A percentile compares a stretch with the other conserved stretches of the same genome.
phyloP scores from a whole-genome alignment of 2,329 filamentous ascomycete genomes.

The Graphiopsis chlorocephala region DNA sequence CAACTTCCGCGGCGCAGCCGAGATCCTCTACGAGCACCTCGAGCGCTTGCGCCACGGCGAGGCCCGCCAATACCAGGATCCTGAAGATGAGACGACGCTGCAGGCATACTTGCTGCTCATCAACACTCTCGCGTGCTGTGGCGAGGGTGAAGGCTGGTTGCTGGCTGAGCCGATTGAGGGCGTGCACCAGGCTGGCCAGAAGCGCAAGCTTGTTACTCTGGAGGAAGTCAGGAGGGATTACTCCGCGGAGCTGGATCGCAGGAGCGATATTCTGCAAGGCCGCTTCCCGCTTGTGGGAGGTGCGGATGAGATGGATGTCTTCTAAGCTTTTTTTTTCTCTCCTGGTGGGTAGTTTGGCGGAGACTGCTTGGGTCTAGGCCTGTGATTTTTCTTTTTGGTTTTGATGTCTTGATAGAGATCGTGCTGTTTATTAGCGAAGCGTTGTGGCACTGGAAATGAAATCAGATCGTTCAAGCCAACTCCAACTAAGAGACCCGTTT shows the following conservation, averaged over 20 bases:
- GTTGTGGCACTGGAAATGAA: slow-evolving; percentile 5
- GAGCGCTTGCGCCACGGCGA: slow-evolving; percentile 44
- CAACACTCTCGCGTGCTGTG: slow-evolving; percentile 85
- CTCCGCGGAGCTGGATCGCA: slow-evolving; percentile 82
- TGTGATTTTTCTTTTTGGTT: not conserved
- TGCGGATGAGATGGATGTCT: slow-evolving; percentile 37
- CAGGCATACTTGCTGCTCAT: slow-evolving; percentile 86
- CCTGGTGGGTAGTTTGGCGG: not conserved
- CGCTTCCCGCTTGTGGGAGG: slow-evolving; percentile 71
- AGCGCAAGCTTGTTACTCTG: slow-evolving; percentile 78
- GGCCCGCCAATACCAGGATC: slow-evolving; percentile 27
- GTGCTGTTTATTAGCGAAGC: slow-evolving; percentile 13
- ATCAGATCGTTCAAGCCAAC: not conserved
- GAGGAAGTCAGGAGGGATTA: slow-evolving; percentile 86
- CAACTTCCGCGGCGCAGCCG: slow-evolving; percentile 77
- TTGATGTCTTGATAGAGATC: not conserved
- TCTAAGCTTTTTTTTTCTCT: not conserved
- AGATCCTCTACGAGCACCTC: slow-evolving; percentile 55
- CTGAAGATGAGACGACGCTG: slow-evolving; percentile 57
- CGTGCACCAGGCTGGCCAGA: slow-evolving; percentile 40
- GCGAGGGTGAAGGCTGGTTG: slow-evolving; percentile 80
- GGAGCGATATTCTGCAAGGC: slow-evolving; percentile 82
- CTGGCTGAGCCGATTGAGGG: slow-evolving; percentile 50
- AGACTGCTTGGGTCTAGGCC: not conserved
- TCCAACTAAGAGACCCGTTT: not conserved